Base-by-base conservation (phyloP, 768 basidiomycete genomes). In the Tubosaeta brunneosetosa region DNA sequence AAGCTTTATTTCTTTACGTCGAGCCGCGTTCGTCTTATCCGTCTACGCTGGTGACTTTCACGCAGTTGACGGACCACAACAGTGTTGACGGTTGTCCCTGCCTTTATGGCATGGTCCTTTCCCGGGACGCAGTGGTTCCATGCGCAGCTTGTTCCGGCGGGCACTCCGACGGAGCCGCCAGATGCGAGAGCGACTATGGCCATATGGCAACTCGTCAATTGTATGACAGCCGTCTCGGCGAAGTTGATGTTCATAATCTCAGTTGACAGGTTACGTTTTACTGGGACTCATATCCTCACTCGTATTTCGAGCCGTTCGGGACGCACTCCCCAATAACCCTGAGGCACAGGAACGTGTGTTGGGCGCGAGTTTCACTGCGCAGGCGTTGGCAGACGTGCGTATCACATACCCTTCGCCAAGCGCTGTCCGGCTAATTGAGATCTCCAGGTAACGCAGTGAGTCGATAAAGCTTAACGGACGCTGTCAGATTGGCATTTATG, bases 301-400 rank as follows among this genome's bases (percentile, higher is more conserved):
- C 25, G 83, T 83, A 10, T 86, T 87, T 63, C 80, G 87, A 25
- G 83, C 83, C 2, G 74, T 84, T 25, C 71, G 84, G 54, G 83
- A 88, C 58, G 71, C 83, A 1, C 64, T 88, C 14, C 74, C 76
- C 0, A 59, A 77, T 43, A 76, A 85, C 58, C 80, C 78, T 3
- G 74, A 72, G 17, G 79, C 79, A 3, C 87, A 88, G 63, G 87
- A 90, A 61, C 79, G 79, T 44, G 79, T 90, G 49, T 59, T 88
- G 10, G 85, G 86, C 22, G 78, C 84, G 3, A 74, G 77, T 49
- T 70, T 89, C 49, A 72, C 76, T 34, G 83, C 83, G 2, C 74
- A 89, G 44, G 84, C 81, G 4, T 69, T 88, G 52, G 86, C 82
- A 38, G 87, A 91, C 67, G 88, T 89, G 58, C 64, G 85, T 63